A percentile compares a stretch with the other conserved stretches of the same genome.
Evolutionary conservation across 768 basidiomycete species (phyloP).

Genomic region (Agaricus sinodeliciosus): DNA sequence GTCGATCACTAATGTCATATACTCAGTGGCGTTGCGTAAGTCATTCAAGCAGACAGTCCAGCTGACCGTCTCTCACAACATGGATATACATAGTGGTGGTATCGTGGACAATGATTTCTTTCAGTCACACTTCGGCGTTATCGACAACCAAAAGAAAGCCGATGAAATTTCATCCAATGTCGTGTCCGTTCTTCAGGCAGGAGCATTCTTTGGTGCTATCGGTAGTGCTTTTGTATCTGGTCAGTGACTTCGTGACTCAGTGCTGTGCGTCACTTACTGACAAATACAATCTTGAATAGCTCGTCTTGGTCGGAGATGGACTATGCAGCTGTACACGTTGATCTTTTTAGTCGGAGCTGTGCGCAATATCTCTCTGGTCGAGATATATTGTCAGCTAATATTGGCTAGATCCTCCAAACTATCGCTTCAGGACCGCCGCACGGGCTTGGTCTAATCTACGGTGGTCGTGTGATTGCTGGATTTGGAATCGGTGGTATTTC

Average conservation of each 20-base stretch:
- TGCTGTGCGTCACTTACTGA: not conserved
- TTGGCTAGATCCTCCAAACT: conserved; percentile 59
- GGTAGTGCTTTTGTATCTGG: conserved; percentile 65
- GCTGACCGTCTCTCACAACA: not conserved
- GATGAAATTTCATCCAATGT: conserved; percentile 73
- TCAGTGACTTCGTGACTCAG: conserved; percentile 22
- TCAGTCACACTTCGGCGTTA: conserved; percentile 49
- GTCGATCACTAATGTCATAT: not conserved
- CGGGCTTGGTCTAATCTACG: conserved; percentile 67
- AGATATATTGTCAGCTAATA: not conserved
- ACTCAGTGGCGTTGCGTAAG: conserved; percentile 21
- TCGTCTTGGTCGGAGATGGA: conserved; percentile 57
- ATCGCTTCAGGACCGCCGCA: conserved; percentile 44
- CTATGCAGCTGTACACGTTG: conserved; percentile 52
- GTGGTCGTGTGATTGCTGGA: conserved; percentile 75
- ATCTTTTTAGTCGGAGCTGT: conserved; percentile 74
- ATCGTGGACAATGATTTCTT: conserved; percentile 63
- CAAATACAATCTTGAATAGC: conserved; percentile 27
- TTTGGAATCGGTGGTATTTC: conserved; percentile 79
- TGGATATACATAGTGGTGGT: conserved; percentile 43
- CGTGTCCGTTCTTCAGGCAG: conserved; percentile 82
- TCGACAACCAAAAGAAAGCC: conserved; percentile 31
- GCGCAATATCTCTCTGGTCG: conserved; percentile 16
- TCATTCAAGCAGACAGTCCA: not conserved
- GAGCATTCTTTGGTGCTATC: conserved; percentile 84